Conservation (phyloP, 2,329 filamentous ascomycete genomes). For the Diaporthe vexans region DNA sequence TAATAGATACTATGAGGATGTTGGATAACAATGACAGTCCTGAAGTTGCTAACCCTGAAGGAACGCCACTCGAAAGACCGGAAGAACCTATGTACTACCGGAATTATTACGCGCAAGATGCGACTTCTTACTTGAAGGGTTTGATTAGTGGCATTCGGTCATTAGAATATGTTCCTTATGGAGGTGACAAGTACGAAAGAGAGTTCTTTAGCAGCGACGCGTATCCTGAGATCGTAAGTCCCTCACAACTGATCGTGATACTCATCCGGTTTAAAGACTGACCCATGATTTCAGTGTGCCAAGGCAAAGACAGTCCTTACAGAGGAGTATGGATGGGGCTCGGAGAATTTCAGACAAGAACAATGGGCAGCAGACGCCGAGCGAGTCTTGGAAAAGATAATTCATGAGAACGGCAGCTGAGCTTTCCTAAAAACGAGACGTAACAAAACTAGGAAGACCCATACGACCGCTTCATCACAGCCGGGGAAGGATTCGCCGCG, state of each 20-base stretch:
- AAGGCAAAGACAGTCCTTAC: not conserved
- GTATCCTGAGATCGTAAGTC: not conserved
- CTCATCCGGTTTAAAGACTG: not conserved
- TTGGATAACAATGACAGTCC: constrained; percentile 13
- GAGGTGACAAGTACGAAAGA: not conserved
- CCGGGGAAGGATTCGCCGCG: too few species aligned
- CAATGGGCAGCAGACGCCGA: constrained; percentile 3
- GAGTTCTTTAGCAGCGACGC: not conserved
- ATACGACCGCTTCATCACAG: too few species aligned
- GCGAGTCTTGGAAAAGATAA: not conserved
- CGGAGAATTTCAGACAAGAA: constrained; percentile 8
- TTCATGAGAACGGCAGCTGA: not conserved
- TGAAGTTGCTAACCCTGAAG: constrained; percentile 5
- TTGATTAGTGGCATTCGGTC: not conserved
- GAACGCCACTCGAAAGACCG: constrained; percentile 13
- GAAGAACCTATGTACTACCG: not conserved
- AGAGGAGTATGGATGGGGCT: constrained; percentile 7
- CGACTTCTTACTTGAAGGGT: not conserved
- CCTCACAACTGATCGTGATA: not conserved
- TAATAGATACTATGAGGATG: constrained; percentile 14
- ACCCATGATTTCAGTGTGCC: not conserved
- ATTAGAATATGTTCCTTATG: constrained; percentile 1
- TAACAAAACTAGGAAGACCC: too few species aligned
- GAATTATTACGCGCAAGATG: constrained; percentile 2
- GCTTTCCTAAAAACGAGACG: too few species aligned